phyloP scores from a whole-genome alignment of 371 early-diverging fungal genomes.

The Smittium culicis region DNA sequence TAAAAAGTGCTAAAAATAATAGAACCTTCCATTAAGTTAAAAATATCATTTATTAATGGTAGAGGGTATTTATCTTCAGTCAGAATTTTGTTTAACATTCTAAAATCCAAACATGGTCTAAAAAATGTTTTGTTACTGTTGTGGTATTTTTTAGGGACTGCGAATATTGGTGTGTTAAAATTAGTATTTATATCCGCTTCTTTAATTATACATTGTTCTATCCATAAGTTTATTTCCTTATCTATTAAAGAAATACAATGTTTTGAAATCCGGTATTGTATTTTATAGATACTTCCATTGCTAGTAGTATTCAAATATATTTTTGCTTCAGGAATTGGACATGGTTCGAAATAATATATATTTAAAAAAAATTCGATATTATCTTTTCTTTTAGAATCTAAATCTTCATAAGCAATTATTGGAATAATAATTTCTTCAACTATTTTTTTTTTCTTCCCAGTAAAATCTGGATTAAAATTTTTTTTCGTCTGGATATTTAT shows the following conservation, averaged over 20 bases:
- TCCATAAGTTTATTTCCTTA: not conserved
- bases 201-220: not conserved
- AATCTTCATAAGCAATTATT: not conserved
- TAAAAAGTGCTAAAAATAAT: constrained; percentile 10
- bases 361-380: not conserved
- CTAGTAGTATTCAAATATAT: not conserved
- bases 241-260: not conserved
- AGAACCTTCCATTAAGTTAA: constrained; percentile 11
- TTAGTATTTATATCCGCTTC: not conserved
- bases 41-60: constrained; percentile 11
- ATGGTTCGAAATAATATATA: not conserved
- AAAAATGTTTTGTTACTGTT: not conserved
- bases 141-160: not conserved
- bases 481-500: not conserved
- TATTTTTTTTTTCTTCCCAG: not conserved
- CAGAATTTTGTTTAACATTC: constrained; percentile 1
- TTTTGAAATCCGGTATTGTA: not conserved
- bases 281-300: not conserved
- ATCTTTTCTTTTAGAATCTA: not conserved
- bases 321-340: not conserved
- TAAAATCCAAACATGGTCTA: constrained; percentile 8
- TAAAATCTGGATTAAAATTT: not conserved
- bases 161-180: not conserved
- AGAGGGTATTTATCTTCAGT: constrained; percentile 12
- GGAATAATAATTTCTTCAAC: not conserved